A percentile compares a stretch with the other conserved stretches of the same genome.
Conservation (phyloP, 148 eudicot genomes). For the Rhododendron simsii region DNA sequence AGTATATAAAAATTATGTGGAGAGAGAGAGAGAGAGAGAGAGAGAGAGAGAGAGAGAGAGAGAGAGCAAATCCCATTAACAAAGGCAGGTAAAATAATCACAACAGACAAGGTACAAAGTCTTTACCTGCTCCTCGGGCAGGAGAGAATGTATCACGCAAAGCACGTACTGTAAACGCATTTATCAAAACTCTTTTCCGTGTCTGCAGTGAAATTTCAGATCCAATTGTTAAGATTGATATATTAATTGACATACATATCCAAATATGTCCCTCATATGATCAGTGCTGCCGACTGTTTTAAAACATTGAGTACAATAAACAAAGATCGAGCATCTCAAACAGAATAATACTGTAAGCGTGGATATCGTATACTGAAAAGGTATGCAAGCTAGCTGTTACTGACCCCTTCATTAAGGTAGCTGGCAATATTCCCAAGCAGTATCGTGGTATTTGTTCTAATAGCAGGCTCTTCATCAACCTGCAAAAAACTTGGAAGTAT, state of each 20-base stretch:
- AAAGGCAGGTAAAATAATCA: too few species aligned
- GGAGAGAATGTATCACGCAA: conserved; percentile 94
- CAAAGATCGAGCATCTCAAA: conserved; percentile 2
- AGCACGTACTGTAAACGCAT: conserved; percentile 96
- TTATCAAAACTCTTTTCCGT: conserved; percentile 89
- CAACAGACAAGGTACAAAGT: not conserved
- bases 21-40: too few species aligned
- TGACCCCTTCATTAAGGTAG: conserved; percentile 92
- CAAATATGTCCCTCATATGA: not conserved
- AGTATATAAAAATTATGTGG: not conserved
- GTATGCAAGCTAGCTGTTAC: conserved; percentile 18
- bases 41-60: too few species aligned
- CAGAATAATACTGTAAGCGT: not conserved
- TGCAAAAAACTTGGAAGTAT: conserved; percentile 25
- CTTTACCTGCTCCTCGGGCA: conserved; percentile 90
- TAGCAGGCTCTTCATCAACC: conserved; percentile 99
- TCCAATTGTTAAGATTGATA: not conserved
- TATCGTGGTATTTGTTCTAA: conserved; percentile 94
- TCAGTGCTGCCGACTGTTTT: not conserved
- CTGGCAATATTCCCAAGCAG: conserved; percentile 90
- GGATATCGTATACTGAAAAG: not conserved
- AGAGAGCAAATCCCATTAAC: not conserved
- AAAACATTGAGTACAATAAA: not conserved
- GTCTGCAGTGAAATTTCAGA: conserved; percentile 43
- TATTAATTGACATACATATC: not conserved